These are phyloP conservation scores for Clavaria fumosa DNA, from an alignment of 768 basidiomycete species.

Conservation along the genomic window DNA sequence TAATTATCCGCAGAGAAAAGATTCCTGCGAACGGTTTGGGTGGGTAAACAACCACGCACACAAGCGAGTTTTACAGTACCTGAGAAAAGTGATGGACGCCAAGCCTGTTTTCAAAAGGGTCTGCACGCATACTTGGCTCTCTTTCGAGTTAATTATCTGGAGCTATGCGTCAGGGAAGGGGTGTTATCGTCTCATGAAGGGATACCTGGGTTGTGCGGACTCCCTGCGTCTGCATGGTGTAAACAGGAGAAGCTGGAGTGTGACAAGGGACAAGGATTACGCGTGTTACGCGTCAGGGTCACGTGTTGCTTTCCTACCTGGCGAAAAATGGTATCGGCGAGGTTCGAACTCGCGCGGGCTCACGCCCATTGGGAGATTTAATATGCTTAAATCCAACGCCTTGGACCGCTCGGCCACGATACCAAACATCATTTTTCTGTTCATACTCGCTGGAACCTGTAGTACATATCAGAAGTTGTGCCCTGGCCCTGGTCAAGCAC, in stretches of 20 bases:
- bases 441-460: no score
- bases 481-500: no score
- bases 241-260: not conserved
- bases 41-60: not conserved
- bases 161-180: no score
- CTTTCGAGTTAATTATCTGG: constrained; percentile 17
- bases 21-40: constrained; percentile 29
- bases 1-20: constrained; percentile 72
- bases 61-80: constrained; percentile 23
- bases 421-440: no score
- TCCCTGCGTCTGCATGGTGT: not conserved
- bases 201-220: no score
- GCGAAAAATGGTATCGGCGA: constrained; percentile 83
- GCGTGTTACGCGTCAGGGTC: constrained; percentile 9
- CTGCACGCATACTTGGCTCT: constrained; percentile 57
- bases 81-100: constrained; percentile 63
- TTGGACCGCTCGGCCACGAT: constrained; percentile 77
- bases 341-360: constrained; percentile 86
- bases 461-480: no score
- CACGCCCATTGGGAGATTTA: constrained; percentile 75
- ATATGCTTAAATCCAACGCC: constrained; percentile 78
- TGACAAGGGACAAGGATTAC: constrained; percentile 8
- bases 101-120: constrained; percentile 59
- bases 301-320: no score
- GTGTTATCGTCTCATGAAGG: no score